These are phyloP conservation scores for Xylaria sp. DNA, from an alignment of 2,329 filamentous ascomycete genomes.

Conservation along the genomic window DNA sequence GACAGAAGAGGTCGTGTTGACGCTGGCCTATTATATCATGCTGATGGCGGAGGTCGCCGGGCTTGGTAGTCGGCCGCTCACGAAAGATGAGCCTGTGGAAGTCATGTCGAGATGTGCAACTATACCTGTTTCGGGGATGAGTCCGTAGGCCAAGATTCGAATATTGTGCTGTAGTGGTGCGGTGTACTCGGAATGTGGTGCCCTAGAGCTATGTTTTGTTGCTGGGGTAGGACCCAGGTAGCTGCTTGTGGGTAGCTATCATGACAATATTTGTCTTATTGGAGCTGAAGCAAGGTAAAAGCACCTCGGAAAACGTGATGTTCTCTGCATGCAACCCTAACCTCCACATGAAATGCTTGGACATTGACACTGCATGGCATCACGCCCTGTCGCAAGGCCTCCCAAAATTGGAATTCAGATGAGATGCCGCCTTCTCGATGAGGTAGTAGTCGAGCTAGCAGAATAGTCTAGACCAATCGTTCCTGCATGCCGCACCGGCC, in stretches of 20 bases:
- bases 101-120: slow-evolving; percentile 64
- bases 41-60: slow-evolving; percentile 57
- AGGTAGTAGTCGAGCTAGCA: slow-evolving; percentile 5
- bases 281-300: not conserved
- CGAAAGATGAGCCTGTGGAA: slow-evolving; percentile 59
- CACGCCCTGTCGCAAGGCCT: not conserved
- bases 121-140: slow-evolving; percentile 46
- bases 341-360: not conserved
- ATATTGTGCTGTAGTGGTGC: not conserved
- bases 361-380: not conserved
- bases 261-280: not conserved
- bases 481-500: slow-evolving; percentile 13
- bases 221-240: too few relatives aligned
- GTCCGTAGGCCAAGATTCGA: not conserved
- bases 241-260: not conserved
- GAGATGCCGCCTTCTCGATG: not conserved
- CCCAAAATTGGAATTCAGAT: slow-evolving; percentile 1
- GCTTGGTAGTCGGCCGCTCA: slow-evolving; percentile 57
- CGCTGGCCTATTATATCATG: slow-evolving; percentile 67
- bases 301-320: slow-evolving; percentile 4
- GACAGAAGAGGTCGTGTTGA: slow-evolving; percentile 63
- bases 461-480: slow-evolving; percentile 15
- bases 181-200: not conserved
- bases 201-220: not conserved
- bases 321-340: slow-evolving; percentile 16